Conservation (phyloP, 1,139 yeast genomes). For the Kodamaea anthophila region DNA sequence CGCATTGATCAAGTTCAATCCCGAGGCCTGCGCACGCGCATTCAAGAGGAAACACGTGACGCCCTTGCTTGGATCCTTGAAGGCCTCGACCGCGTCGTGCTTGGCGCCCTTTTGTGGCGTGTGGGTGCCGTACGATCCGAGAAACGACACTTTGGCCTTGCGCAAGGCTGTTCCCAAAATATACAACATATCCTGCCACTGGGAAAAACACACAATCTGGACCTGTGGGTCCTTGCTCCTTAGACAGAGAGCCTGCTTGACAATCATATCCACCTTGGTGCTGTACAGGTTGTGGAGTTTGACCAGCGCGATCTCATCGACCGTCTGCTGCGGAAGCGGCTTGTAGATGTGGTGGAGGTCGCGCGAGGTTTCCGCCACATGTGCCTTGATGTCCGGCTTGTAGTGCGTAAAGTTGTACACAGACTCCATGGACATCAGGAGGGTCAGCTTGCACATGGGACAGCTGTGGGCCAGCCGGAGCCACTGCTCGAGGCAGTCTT, state of each 20-base stretch:
- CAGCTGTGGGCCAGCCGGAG: constrained; percentile 47
- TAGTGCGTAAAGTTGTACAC: constrained; percentile 56
- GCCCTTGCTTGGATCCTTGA: constrained; percentile 50
- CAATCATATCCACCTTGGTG: constrained; percentile 77
- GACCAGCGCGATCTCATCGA: constrained; percentile 41
- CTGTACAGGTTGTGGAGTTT: constrained; percentile 55
- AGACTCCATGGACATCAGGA: constrained; percentile 34
- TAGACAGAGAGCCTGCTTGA: constrained; percentile 63
- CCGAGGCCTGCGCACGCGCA: constrained; percentile 85
- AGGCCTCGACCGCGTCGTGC: constrained; percentile 48
- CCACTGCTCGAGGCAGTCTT: constrained; percentile 75
- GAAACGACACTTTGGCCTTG: constrained; percentile 48
- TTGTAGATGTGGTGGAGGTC: constrained; percentile 44
- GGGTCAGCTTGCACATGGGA: constrained; percentile 66
- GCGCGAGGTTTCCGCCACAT: constrained; percentile 22
- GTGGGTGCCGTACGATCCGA: constrained; percentile 37
- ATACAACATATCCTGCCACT: constrained; percentile 72
- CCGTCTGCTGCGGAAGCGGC: constrained; percentile 34
- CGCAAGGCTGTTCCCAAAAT: constrained; percentile 64
- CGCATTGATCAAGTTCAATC: constrained; percentile 84
- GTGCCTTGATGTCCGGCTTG: constrained; percentile 43
- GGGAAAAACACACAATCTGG: constrained; percentile 83
- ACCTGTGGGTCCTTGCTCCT: constrained; percentile 52
- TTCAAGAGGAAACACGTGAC: constrained; percentile 81
- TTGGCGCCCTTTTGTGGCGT: constrained; percentile 27